Percentiles rank a stretch among this genome's conserved stretches.
phyloP scores from a whole-genome alignment of 2,329 filamentous ascomycete species.

The Eurotiales sp. region DNA sequence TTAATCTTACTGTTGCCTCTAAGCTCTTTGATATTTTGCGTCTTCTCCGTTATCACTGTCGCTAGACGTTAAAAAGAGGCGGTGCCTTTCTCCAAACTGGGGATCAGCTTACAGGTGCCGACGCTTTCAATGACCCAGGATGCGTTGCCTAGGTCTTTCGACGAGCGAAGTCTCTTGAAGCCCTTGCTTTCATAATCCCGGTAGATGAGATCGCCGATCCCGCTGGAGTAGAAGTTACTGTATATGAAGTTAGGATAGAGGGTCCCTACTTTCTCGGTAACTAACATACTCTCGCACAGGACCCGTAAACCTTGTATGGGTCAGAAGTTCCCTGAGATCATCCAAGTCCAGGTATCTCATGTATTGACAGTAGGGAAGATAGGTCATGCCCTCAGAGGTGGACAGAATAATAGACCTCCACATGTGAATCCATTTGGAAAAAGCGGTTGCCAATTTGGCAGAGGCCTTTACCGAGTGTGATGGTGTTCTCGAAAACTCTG shows the following conservation, averaged over 20 bases:
- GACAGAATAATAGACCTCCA: constrained; percentile 69
- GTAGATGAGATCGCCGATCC: constrained; percentile 30
- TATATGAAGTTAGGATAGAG: not conserved
- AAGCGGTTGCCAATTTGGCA: not conserved
- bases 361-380: constrained; percentile 67
- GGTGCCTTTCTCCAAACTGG: not conserved
- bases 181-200: constrained; percentile 19
- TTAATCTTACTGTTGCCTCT: constrained; percentile 47
- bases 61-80: not conserved
- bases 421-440: constrained; percentile 58
- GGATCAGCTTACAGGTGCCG: constrained; percentile 42
- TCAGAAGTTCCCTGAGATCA: constrained; percentile 57
- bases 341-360: constrained; percentile 62
- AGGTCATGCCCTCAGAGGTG: constrained; percentile 52
- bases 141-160: constrained; percentile 21
- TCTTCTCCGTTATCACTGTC: constrained; percentile 46
- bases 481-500: not conserved
- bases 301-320: constrained; percentile 56
- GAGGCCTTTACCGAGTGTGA: not conserved
- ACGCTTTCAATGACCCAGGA: constrained; percentile 45
- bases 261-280: constrained; percentile 21
- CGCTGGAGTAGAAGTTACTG: constrained; percentile 51
- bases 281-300: constrained; percentile 53
- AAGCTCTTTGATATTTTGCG: constrained; percentile 56
- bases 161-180: constrained; percentile 22